Evolutionary conservation across 2,329 filamentous ascomycete species (phyloP), one percentile per base, ranked within the genome.

Genomic region (Hypoxylon sp.): DNA sequence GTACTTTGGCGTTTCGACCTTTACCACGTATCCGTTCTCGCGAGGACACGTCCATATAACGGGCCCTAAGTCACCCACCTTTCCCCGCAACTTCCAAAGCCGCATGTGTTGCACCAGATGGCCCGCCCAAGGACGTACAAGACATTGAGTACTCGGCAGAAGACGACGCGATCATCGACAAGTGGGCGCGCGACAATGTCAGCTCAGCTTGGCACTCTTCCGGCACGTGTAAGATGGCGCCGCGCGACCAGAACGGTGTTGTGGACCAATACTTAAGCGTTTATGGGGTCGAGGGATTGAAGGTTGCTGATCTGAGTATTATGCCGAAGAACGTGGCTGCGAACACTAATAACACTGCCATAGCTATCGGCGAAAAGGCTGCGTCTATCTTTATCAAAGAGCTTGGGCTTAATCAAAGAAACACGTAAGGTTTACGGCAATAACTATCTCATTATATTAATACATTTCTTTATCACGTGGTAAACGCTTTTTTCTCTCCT

Each of bases 1-100:
- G 25, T 57, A 46, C n/a, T 17, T 57, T 4, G 22, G 10, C 2
- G 27, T 57, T 7, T 46, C 54, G 11, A 25, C 42, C 7, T 58
- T 58, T 14, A 35, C 42, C 14, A 13, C 17, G 0, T 90, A 91
- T 73, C 89, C 89, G 0, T 88, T 85, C 75, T 90, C 88, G 0
- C 85, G 88, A 0, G 89, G 89, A 1, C 81, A 83, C 60, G 84
- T 91, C 65, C 89, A 91, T 78, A 89, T 91, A 73, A 84, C 82
- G 0, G 81, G 82, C 0, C 77, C 80, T 3, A 67, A 75, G 0
- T 11, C 33, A 37, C 33, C 33, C 33, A 13, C 33, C 33, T 14
- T 37, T 37, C 33, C 10, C 33, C 10, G 33, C 33, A 10, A 13
- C 2, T 5, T 37, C 33, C 33, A 10, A 10, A 5, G 33, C 33